Conservation (phyloP, 2,329 filamentous ascomycete species). For the Emergomyces pasteurianus region DNA sequence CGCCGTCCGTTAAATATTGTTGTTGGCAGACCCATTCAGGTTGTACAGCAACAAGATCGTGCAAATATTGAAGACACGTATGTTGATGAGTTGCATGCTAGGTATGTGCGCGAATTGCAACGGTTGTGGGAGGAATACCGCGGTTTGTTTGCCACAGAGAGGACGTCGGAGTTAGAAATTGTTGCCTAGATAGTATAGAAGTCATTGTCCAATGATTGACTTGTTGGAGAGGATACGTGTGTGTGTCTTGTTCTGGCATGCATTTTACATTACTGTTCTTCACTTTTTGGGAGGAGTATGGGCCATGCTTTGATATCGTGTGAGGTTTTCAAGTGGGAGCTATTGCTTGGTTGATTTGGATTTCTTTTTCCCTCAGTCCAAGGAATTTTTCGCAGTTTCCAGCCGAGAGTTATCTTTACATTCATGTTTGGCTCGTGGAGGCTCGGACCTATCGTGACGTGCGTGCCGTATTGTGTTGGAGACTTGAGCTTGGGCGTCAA, state of each 20-base stretch:
- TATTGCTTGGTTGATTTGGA: neutral
- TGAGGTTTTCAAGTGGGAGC: neutral
- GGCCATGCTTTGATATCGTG: neutral
- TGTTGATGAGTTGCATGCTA: slow-evolving; percentile 65
- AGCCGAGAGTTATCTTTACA: neutral
- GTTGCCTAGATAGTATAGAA: slow-evolving; percentile 12
- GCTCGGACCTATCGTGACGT: too few relatives aligned
- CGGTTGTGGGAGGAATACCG: slow-evolving; percentile 37
- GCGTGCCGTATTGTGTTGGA: too few relatives aligned
- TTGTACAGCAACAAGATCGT: slow-evolving; percentile 44
- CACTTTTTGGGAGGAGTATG: neutral
- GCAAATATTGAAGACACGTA: slow-evolving; percentile 59
- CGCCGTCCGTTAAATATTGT: slow-evolving; percentile 78
- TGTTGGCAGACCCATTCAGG: slow-evolving; percentile 67
- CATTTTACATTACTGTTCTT: neutral
- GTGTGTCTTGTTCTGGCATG: neutral
- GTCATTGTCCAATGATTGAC: slow-evolving; percentile 15
- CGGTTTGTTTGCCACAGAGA: slow-evolving; percentile 34
- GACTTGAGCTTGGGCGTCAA: too few relatives aligned
- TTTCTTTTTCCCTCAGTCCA: neutral
- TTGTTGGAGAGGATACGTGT: neutral
- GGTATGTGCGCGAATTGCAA: slow-evolving; percentile 55
- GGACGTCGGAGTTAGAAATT: slow-evolving; percentile 34
- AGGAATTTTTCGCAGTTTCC: neutral
- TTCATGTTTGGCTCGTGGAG: neutral